Percentiles rank a stretch among this genome's conserved stretches.
Conservation (phyloP, 2,329 filamentous ascomycete genomes). For the Trichoderma sp. region DNA sequence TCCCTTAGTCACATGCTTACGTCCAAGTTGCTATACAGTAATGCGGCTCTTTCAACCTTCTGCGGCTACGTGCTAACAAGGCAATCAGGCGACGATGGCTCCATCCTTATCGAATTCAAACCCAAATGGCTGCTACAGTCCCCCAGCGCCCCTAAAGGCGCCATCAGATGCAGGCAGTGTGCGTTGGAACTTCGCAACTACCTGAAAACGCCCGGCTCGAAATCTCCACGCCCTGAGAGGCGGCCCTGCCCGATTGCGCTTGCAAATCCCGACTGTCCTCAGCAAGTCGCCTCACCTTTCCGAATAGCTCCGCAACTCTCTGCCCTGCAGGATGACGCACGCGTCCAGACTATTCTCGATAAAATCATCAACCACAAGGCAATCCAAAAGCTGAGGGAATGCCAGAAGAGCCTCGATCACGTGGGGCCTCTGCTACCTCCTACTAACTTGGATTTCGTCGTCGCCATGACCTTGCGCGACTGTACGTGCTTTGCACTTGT, state of each 20-base stretch:
- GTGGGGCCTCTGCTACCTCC: conserved; percentile 46
- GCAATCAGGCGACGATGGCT: conserved; percentile 33
- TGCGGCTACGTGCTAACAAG: conserved; percentile 12
- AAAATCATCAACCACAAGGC: conserved; percentile 38
- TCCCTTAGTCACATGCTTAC: not conserved
- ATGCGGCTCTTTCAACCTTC: not conserved
- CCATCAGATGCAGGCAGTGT: conserved; percentile 73
- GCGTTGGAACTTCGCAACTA: conserved; percentile 51
- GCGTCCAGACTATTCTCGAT: conserved; percentile 30
- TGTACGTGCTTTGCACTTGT: conserved; percentile 74
- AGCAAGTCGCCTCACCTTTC: conserved; percentile 46
- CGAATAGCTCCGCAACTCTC: conserved; percentile 40
- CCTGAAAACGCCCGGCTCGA: conserved; percentile 35
- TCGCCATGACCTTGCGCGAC: conserved; percentile 80
- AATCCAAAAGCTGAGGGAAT: conserved; percentile 37
- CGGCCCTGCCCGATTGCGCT: conserved; percentile 67
- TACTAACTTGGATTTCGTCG: conserved; percentile 53
- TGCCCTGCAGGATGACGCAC: conserved; percentile 34
- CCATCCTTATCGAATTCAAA: conserved; percentile 69
- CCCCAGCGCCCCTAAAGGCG: conserved; percentile 63
- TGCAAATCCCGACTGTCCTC: conserved; percentile 50
- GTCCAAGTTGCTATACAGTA: not conserved
- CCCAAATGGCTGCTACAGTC: conserved; percentile 83
- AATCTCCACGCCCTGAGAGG: conserved; percentile 39
- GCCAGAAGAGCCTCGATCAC: conserved; percentile 47